phyloP scores from a whole-genome alignment of 73 alveolate genomes.

The Uronychia binucleata region DNA sequence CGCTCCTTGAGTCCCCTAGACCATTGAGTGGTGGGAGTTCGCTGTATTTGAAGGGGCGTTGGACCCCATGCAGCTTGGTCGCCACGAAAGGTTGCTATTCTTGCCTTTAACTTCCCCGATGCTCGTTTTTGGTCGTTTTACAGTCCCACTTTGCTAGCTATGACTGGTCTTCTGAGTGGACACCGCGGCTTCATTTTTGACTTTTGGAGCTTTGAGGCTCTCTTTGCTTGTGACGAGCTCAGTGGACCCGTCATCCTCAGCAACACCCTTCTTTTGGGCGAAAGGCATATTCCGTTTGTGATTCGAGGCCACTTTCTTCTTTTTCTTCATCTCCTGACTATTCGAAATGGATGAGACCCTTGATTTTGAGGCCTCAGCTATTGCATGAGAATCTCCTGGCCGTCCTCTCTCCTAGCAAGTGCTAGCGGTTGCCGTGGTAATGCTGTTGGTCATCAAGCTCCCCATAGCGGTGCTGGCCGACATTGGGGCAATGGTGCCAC shows the following conservation, averaged over 20 bases:
- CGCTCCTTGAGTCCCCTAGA: background rate
- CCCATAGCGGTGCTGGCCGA: background rate
- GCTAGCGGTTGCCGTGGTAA: background rate
- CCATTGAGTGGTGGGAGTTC: background rate
- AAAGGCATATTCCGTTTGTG: background rate
- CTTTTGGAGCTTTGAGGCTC: background rate
- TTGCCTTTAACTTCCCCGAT: background rate
- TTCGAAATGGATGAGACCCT: background rate
- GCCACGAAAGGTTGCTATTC: background rate
- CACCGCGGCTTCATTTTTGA: background rate
- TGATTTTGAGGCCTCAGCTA: background rate
- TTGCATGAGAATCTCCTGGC: background rate
- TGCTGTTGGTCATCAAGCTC: background rate
- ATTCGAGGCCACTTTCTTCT: background rate
- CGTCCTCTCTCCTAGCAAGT: background rate
- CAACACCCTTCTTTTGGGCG: background rate
- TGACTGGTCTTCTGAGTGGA: too few species aligned
- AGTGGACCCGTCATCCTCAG: background rate
- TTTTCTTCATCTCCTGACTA: background rate
- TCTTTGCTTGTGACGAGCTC: background rate
- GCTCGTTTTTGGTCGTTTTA: background rate
- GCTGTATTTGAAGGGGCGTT: background rate
- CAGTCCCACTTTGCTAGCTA: background rate
- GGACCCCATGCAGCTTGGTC: background rate
- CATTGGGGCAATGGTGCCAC: background rate